Evolutionary conservation across 345 rosid species (phyloP), one percentile per base, ranked within the genome.

Genomic region (Erodium maritimum): DNA sequence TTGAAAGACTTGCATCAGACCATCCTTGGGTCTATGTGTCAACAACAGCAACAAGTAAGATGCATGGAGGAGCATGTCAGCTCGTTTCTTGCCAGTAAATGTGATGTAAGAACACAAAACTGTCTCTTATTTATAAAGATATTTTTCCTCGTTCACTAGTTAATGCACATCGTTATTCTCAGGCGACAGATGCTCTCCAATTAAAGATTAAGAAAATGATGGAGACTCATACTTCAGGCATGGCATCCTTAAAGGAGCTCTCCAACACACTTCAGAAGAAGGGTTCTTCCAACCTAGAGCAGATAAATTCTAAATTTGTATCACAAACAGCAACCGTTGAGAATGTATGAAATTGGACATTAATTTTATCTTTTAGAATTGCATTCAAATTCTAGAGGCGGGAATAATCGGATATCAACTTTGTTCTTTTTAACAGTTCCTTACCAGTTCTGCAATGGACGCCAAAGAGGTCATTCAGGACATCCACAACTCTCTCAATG

Each of bases 41-140:
- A 86, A 68, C 98, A 88, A 68, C 93, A 86, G 64, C 84, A 91
- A 57, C 86, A 83, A 52, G 60, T 91, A 51, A 80, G 88, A 78
- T 71, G 79, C 74, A 75, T 86, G 87, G 95, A 91, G 73, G 98
- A 91, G 53, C 83, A 84, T 60, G 55, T 66, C 21, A 71, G 72
- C 52, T 77, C 82, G 18, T 82, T 75, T 75, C 77, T 91, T 58
- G 93, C 91, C 19, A 71, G 75, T 57, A 91, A 86, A 83, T 80
- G 69, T 59, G 96, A 91, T 67, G 98, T 88, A 83, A 73, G 95
- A 67, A 21, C 61, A 63, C 33, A 42, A 61, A 21, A n/a, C 10
- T 21, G 18, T 42, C 25, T 21, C 24, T 51, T 13, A 45, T 34
- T 18, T 50, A 55, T 34, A 12, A 58, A 29, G 17, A 53, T 14